phyloP scores from a whole-genome alignment of 495 filamentous ascomycete species.

The Neurospora tetrasperma region DNA sequence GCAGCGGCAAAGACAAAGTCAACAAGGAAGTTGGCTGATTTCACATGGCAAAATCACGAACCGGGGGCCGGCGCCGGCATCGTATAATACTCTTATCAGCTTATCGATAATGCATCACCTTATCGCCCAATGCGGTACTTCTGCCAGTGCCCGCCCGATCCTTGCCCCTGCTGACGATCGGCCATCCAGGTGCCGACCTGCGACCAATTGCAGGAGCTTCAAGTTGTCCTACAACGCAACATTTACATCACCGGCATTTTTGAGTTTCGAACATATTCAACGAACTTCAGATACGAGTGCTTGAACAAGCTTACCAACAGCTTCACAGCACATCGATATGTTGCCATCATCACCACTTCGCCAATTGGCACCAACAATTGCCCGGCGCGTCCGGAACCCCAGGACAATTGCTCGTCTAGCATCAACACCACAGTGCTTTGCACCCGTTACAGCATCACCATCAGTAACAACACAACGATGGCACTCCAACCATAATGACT shows the following conservation, averaged over 20 bases:
- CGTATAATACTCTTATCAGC: background rate
- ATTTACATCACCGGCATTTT: background rate
- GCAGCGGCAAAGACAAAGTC: background rate
- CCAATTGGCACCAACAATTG: conserved; percentile 4
- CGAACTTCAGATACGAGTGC: background rate
- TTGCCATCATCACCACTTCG: background rate
- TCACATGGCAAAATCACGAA: background rate
- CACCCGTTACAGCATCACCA: background rate
- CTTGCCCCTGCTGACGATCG: background rate
- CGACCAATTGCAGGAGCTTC: background rate
- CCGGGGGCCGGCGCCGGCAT: background rate
- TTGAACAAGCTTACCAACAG: background rate
- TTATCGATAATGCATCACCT: background rate
- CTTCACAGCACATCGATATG: background rate
- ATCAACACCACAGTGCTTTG: conserved; percentile 1
- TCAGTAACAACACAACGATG: background rate
- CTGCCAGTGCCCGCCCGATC: too few relatives aligned
- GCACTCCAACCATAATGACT: background rate
- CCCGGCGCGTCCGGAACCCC: background rate
- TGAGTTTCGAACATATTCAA: background rate
- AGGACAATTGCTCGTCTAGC: background rate
- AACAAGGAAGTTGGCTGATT: background rate
- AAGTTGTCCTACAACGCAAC: background rate
- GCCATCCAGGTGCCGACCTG: background rate
- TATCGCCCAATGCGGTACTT: background rate